Conservation (phyloP, 805 yeast species). For the Kockiozyma suomiensis region DNA sequence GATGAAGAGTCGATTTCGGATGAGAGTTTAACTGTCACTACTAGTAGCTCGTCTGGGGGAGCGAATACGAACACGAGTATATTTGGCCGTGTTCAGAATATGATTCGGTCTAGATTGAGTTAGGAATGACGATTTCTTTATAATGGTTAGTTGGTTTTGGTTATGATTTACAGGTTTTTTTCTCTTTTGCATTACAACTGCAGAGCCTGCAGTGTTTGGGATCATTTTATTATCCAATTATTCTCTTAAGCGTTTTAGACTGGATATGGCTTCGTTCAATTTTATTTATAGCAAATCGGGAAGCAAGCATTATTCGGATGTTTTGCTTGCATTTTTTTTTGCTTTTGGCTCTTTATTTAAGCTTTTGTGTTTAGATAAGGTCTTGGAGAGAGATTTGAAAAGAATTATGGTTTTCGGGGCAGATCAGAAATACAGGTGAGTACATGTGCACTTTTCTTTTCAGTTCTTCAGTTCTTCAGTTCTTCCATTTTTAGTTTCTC, state of each 20-base stretch:
- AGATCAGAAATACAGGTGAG: no score
- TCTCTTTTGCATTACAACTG: not conserved
- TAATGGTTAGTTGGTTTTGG: not conserved
- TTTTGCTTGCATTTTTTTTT: not conserved
- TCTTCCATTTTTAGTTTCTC: no score
- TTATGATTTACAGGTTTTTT: not conserved
- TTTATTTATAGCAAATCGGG: not conserved
- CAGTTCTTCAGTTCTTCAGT: no score
- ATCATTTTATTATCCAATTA: not conserved
- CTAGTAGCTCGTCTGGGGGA: constrained; percentile 8
- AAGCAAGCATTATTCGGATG: not conserved
- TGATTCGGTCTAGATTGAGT: constrained; percentile 16
- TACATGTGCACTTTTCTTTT: no score
- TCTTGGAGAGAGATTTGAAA: no score
- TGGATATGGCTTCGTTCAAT: not conserved
- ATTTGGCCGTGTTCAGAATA: constrained; percentile 19
- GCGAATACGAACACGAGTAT: not conserved
- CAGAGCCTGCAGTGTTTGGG: not conserved
- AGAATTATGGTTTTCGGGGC: no score
- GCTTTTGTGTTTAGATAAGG: no score
- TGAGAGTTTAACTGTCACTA: constrained; percentile 27
- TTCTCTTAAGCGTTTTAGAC: not conserved
- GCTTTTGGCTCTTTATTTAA: no score
- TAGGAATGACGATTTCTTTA: not conserved
- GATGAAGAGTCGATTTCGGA: constrained; percentile 30